Base-by-base conservation (phyloP, 441 rosid species). In the Euphorbia neoarborescens region DNA sequence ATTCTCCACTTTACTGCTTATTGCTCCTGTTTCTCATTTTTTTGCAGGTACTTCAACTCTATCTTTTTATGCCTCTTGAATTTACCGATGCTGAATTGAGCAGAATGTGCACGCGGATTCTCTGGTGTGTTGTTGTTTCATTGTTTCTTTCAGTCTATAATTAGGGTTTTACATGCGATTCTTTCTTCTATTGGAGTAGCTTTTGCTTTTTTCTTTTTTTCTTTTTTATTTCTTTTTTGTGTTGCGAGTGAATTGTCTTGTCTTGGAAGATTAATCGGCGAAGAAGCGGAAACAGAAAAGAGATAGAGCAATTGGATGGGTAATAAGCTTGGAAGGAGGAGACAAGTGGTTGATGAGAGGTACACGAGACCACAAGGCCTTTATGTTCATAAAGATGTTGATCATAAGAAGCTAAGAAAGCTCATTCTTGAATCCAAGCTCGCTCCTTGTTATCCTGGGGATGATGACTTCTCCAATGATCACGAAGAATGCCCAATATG, bases 401-500 rank as follows among this genome's bases (percentile, higher is more conserved):
- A 95, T 72, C 70, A 84, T 76, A 95, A 95, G 87, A 95, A 91
- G 94, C 91, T 95, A 19, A 85, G 88, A 73, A 95, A 90, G 85
- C 91, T 95, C 28, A 95, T 92, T 70, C 89, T 92, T 3, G 99
- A 92, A 58, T 90, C 95, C 56, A 95, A 92, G 88, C 96, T 95
- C 56, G 94, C 99, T 69, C 98, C 99, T 9, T 92, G 99, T 82
- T 95, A 86, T 79, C 97, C 98, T 0, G 99, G 99, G 7, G 92
- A 85, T 3, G 98, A 95, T 56, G 99, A 95, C 24, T 78, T 84
- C 74, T 71, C 82, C 48, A 66, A 67, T 37, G 99, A 95, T 71
- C 88, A 84, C 40, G 99, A 95, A 86, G 98, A 95, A 75, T 92
- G 98, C 73, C 99, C 96, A 0, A 95, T 95, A 81, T 95, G 99